Base-by-base conservation (phyloP, 306 rosid genomes). In the Dalbergia cochinchinensis region DNA sequence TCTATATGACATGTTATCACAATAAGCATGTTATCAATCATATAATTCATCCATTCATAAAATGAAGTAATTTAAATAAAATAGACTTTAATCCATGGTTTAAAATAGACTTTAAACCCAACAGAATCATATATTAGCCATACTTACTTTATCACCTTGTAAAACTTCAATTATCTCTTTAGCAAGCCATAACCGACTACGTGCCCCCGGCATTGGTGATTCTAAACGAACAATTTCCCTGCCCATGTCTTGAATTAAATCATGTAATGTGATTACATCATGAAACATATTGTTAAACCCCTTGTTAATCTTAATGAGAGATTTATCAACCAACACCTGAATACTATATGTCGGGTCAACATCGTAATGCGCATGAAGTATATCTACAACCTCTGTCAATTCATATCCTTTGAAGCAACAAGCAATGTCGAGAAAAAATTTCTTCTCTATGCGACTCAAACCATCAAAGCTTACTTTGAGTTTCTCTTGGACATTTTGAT, bases 231-330 rank as follows among this genome's bases (percentile, higher is more conserved):
- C 79, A 57, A 80, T 76, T 80, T 75, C 71, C 58, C 39, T 80
- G 0, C 84, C 87, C 71, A 75, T 75, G 1, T 11, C 34, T 34
- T 75, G 71, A 16, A 75, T 69, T 31, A 84, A 65, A 65, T 63
- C 68, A 59, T 78, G 80, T 11, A 59, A 13, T 58, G 12, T 58
- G 61, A 83, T 20, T 66, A 11, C 0, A 0, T 8, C 4, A 16
- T 41, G 22, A 20, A 20, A 20, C 22, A 0, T 5, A 47, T 76
- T 13, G 7, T 15, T 48, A 51, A 85, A n/a, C n/a, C n/a, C n/a
- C n/a, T n/a, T 20, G 1, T 20, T 1, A 45, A 74, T 45, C 6
- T 45, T 55, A 22, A 81, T 15, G 41, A 85, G 85, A 31, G 78
- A 83, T 35, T 67, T 83, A 2, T 78, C 80, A 0, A 9, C 19